phyloP scores from a whole-genome alignment of 1,139 yeast genomes.

The Pichia inconspicua region DNA sequence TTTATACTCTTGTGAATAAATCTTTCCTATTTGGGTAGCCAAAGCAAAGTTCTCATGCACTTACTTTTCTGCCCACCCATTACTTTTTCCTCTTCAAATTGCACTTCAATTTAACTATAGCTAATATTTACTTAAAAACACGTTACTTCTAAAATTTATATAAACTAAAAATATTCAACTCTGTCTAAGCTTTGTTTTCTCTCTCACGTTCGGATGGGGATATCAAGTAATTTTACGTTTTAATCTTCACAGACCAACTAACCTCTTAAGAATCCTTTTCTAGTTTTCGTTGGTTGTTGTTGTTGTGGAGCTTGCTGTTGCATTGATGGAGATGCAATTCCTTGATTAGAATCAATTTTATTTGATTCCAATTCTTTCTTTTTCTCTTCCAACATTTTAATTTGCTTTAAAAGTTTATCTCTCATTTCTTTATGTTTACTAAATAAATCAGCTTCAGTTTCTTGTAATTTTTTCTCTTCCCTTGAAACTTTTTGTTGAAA shows the following conservation, averaged over 20 bases:
- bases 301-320: conserved; percentile 16
- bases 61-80: neutral
- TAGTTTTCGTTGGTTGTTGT: conserved; percentile 35
- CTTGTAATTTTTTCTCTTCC: conserved; percentile 94
- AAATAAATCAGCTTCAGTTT: conserved; percentile 94
- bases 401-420: conserved; percentile 83
- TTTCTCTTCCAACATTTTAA: conserved; percentile 84
- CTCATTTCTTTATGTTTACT: conserved; percentile 96
- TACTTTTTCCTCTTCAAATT: no score
- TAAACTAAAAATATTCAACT: no score
- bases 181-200: neutral
- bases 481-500: conserved; percentile 95
- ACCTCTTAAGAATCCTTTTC: conserved; percentile 56
- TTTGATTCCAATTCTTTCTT: conserved; percentile 63
- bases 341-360: conserved; percentile 36
- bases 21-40: conserved; percentile 11
- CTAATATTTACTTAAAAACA: no score
- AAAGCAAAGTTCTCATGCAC: neutral
- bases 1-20: neutral
- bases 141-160: no score
- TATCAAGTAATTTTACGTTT: no score
- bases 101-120: no score
- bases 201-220: neutral
- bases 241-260: neutral
- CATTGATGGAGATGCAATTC: conserved; percentile 21